Conservation (phyloP, 139 green algal species). For the Micromonas pusilla region DNA sequence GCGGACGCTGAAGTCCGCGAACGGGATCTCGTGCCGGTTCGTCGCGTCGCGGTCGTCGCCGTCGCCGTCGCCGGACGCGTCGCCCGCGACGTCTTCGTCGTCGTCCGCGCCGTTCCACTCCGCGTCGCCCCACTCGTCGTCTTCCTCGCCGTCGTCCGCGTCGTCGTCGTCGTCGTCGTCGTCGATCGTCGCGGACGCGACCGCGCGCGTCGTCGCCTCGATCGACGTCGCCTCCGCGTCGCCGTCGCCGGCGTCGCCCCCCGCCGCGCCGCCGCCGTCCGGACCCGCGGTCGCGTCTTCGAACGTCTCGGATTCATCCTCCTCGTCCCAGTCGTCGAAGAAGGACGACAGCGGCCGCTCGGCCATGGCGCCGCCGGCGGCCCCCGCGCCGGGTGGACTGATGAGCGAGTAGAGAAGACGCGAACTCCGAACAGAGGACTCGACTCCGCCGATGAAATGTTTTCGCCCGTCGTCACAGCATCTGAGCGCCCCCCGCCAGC, state of each 20-base stretch:
- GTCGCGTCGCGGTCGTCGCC: too few relatives aligned
- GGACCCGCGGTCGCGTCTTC: neutral
- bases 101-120: neutral
- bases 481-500: neutral
- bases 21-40: too few relatives aligned
- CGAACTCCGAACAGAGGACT: neutral
- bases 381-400: neutral
- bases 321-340: too few relatives aligned
- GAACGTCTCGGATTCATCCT: slow-evolving; percentile 62
- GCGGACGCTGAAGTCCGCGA: neutral
- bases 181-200: neutral
- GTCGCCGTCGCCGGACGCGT: too few relatives aligned
- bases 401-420: neutral
- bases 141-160: slow-evolving; percentile 1
- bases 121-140: neutral
- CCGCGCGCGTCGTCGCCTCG: too few relatives aligned
- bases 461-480: neutral
- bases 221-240: too few relatives aligned
- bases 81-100: too few relatives aligned
- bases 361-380: slow-evolving; percentile 11
- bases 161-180: neutral
- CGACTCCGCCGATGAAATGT: neutral
- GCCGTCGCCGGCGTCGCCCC: too few relatives aligned
- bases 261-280: neutral
- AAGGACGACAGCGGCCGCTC: slow-evolving; percentile 55